Conservation (phyloP, 176 grass and related monocot genomes). For the Calamus simplicifolius region DNA sequence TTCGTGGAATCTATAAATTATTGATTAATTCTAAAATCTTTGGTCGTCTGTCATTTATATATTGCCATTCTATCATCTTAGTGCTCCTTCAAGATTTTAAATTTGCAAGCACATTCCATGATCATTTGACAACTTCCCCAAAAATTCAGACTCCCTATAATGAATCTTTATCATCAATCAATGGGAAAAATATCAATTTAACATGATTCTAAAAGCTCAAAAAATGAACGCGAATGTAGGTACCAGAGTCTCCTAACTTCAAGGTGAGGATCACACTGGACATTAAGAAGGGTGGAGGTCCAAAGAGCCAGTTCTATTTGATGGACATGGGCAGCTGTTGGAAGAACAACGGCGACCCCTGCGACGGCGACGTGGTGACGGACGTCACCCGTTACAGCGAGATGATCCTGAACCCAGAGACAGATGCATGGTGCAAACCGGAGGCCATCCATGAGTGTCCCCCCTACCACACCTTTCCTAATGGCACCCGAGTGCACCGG, state of each 20-base stretch:
- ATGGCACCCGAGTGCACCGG: slow-evolving; percentile 67
- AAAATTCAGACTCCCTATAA: no score
- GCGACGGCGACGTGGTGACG: slow-evolving; percentile 57
- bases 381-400: slow-evolving; percentile 93
- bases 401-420: slow-evolving; percentile 92
- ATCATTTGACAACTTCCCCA: no score
- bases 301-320: slow-evolving; percentile 84
- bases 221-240: slow-evolving; percentile 12
- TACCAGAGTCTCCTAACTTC: slow-evolving; percentile 75
- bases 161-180: no score
- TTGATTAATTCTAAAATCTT: no score
- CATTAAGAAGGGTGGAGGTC: slow-evolving; percentile 55
- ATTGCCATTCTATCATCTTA: no score
- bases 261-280: slow-evolving; percentile 63
- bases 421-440: slow-evolving; percentile 48
- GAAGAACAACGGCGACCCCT: slow-evolving; percentile 71
- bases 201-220: no score
- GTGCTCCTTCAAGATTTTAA: no score
- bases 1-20: no score
- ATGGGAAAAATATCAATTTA: no score
- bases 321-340: slow-evolving; percentile 97
- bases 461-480: slow-evolving; percentile 82
- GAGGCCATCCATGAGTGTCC: slow-evolving; percentile 46
- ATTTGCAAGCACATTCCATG: no score
- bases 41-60: no score